Conservation (phyloP, 768 basidiomycete species). For the Austroboletus eburneus region DNA sequence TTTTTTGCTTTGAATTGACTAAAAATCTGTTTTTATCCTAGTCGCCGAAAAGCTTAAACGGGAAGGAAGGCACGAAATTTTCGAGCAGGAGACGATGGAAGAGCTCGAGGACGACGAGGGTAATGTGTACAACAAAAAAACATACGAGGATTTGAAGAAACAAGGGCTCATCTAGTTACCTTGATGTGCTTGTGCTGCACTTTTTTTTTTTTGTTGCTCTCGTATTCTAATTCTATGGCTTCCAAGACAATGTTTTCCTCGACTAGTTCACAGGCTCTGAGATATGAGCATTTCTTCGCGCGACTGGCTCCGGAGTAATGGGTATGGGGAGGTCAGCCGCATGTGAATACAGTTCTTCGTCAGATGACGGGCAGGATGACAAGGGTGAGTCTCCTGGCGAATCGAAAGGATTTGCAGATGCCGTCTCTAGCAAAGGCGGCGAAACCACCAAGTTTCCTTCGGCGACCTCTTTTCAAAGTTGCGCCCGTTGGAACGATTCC, state of each 20-base stretch:
- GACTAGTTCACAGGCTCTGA: conserved; percentile 11
- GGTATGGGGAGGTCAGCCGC: conserved; percentile 69
- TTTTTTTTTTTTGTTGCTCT: conserved; percentile 1
- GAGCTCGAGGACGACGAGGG: conserved; percentile 98
- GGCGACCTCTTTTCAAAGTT: conserved; percentile 11
- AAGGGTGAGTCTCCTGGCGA: conserved; percentile 59
- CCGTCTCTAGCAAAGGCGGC: conserved; percentile 42
- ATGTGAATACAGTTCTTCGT: conserved; percentile 78
- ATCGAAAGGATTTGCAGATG: conserved; percentile 67
- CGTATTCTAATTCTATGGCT: background rate
- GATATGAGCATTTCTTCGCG: conserved; percentile 3
- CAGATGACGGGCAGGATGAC: conserved; percentile 76
- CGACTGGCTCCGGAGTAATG: conserved; percentile 40
- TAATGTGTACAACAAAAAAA: conserved; percentile 97
- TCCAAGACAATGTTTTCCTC: background rate
- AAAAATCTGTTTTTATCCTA: conserved; percentile 27
- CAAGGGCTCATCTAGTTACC: conserved; percentile 75
- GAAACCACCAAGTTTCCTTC: conserved; percentile 18
- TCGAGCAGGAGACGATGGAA: conserved; percentile 92
- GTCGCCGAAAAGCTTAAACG: conserved; percentile 97
- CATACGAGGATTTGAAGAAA: conserved; percentile 96
- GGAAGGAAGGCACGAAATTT: conserved; percentile 93
- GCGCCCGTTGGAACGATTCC: background rate
- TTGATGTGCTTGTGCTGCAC: conserved; percentile 3
- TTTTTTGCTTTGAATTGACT: background rate